phyloP scores from a whole-genome alignment of 805 yeast genomes.

The Cyberlindnera xishuangbannaensis region DNA sequence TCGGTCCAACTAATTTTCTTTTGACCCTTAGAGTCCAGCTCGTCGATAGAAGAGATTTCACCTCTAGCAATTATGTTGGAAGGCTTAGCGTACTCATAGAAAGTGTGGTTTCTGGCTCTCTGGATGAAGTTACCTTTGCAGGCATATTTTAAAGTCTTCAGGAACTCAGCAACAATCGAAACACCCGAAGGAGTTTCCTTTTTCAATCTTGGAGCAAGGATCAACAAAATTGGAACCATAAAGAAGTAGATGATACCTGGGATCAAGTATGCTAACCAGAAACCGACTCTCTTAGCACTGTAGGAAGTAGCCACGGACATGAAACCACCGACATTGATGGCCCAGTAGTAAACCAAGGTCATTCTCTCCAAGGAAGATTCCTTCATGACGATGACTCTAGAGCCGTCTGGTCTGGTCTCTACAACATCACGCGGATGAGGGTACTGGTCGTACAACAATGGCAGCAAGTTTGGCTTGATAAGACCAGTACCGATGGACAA shows the following conservation, averaged over 20 bases:
- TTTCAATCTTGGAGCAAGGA: slow-evolving; percentile 24
- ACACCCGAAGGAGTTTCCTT: slow-evolving; percentile 25
- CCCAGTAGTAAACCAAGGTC: slow-evolving; percentile 69
- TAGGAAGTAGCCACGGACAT: slow-evolving; percentile 74
- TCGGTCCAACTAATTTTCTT: slow-evolving; percentile 49
- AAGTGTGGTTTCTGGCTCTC: slow-evolving; percentile 34
- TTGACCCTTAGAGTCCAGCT: slow-evolving; percentile 19
- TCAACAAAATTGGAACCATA: slow-evolving; percentile 42
- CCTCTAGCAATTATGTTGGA: slow-evolving; percentile 41
- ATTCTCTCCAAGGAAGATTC: slow-evolving; percentile 66
- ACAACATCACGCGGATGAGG: slow-evolving; percentile 57
- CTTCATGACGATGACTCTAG: slow-evolving; percentile 64
- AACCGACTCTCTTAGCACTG: slow-evolving; percentile 58
- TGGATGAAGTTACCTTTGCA: slow-evolving; percentile 36
- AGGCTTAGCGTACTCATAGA: slow-evolving; percentile 59
- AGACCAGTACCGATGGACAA: slow-evolving; percentile 80
- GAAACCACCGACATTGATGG: slow-evolving; percentile 71
- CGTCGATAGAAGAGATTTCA: slow-evolving; percentile 18
- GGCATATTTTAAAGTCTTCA: slow-evolving; percentile 36
- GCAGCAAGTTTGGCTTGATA: slow-evolving; percentile 65
- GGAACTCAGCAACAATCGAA: slow-evolving; percentile 39
- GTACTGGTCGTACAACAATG: slow-evolving; percentile 72
- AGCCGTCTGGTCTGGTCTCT: slow-evolving; percentile 53
- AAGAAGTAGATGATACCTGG: slow-evolving; percentile 59
- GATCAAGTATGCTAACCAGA: slow-evolving; percentile 69